Conservation (phyloP, 371 early-diverging fungal species). For the Umbelopsis sp. region DNA sequence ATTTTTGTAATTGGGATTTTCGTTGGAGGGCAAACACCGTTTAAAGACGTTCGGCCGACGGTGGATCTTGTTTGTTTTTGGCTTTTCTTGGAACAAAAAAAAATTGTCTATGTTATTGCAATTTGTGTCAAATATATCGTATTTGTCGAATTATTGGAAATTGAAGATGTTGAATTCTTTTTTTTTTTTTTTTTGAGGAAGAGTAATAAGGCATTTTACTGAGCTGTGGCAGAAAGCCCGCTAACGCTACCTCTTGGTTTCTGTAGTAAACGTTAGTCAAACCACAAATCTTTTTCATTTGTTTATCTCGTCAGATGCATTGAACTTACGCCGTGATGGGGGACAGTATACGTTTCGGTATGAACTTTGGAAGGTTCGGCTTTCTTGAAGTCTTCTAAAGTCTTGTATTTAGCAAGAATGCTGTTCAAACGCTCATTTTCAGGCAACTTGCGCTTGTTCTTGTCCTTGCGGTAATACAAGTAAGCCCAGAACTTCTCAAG, state of each 20-base stretch:
- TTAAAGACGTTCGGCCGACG: background rate
- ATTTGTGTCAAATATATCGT: constrained; percentile 13
- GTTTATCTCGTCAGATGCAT: background rate
- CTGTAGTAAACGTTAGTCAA: constrained; percentile 20
- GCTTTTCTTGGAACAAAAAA: constrained; percentile 14
- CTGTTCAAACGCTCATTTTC: constrained; percentile 65
- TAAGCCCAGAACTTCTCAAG: constrained; percentile 98
- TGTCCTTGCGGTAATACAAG: constrained; percentile 88
- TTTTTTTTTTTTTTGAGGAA: background rate
- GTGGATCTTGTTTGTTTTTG: constrained; percentile 12
- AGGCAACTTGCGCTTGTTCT: constrained; percentile 69
- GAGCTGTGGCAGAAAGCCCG: constrained; percentile 32
- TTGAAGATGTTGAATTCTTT: background rate
- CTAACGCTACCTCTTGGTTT: constrained; percentile 48
- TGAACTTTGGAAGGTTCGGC: constrained; percentile 35
- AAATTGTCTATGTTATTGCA: constrained; percentile 20
- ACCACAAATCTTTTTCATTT: background rate
- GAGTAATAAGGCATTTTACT: constrained; percentile 12
- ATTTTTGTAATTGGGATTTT: background rate
- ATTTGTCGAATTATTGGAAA: constrained; percentile 18
- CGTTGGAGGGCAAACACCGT: background rate
- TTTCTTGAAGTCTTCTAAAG: constrained; percentile 74
- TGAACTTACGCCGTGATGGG: constrained; percentile 53
- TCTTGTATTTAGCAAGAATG: constrained; percentile 68
- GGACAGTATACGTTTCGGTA: constrained; percentile 42